Evolutionary conservation across 345 rosid genomes (phyloP), one percentile per base, ranked within the genome.

Genomic region (Odontarrhena argentea): DNA sequence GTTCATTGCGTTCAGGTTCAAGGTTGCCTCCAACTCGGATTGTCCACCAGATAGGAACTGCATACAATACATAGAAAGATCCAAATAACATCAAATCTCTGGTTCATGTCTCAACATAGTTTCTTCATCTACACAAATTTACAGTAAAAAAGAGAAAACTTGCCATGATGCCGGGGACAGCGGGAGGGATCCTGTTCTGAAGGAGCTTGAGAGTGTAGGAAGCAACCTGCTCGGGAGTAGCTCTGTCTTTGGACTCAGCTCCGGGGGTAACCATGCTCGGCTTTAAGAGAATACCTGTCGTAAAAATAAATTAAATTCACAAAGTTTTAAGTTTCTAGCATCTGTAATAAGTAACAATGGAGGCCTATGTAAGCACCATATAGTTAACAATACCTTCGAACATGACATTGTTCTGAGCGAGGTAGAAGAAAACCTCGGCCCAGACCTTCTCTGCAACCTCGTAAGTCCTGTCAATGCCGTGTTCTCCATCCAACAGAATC

Each of bases 231-330:
- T 85, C 68, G 10, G 97, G 97, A 30, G 83, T 88, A 53, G 96
- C 96, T 68, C 47, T 85, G 6, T 85, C 96, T 72, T 83, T 90
- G 79, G 88, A 80, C 75, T 87, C 98, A 40, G 94, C 98, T 5
- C 98, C 98, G 5, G 98, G 96, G 37, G 97, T 93, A 44, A 93
- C 97, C 98, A 93, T 93, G 83, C 96, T 93, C 7, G 98, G 98
- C 83, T 93, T 93, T 50, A 93, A 77, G 67, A 93, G 98, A 71
- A 93, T 93, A 53, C 76, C 69, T 64, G 46, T 24, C 35, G 25
- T 11, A 44, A 15, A 32, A 58, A 32, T 32, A 32, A 58, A 32
- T 32, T 32, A 32, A 32, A 32, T 4, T 4, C 7, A 7, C 36
- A 5, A 32, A 32, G 36, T 5, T 4, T 5, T 32, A 32, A 32